Evolutionary conservation across 768 basidiomycete genomes (phyloP), one percentile per base, ranked within the genome.

Genomic region (Phylloporus rhodoxanthus): DNA sequence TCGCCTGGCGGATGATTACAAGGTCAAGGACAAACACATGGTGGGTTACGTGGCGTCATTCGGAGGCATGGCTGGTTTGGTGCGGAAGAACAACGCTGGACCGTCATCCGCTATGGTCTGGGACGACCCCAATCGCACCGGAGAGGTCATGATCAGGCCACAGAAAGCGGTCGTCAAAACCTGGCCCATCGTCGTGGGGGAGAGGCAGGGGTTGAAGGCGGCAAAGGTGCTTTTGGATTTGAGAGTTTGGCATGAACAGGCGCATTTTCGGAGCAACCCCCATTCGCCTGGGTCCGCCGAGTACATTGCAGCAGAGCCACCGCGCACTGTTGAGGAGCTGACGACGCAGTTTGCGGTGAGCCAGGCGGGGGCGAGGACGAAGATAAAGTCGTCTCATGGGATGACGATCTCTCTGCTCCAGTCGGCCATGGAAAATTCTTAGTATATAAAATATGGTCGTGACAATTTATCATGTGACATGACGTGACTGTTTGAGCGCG

Each of bases 131-230:
- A 52, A 50, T 15, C 50, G 47, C 41, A 66, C 65, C 1, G 68
- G 65, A 39, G 59, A 58, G 44, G 64, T 50, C 45, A 67, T 59
- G 54, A 49, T 68, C 45, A 66, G 68, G 55, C 63, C 64, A 29
- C 50, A 56, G 23, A 43, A 52, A 19, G 59, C 62, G 20, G 39
- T 43, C n/a, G 53, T 85, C 13, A 30, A 47, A 1, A 21, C 45
- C 1, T 69, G 70, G 32, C 83, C 83, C 6, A 45, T 43, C 15
- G 74, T 77, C 28, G 80, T 82, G 17, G 78, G 75, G 8, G 45
- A 58, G 28, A 69, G 73, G 38, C 57, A 72, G 57, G 75, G 70
- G 6, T 53, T 74, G 54, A 64, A 71, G 61, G 68, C 58, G 4
- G 67, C 70, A 30, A 62, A 43, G 14, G 33, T 82, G 33, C 54